Base-by-base conservation (phyloP, 495 filamentous ascomycete species). In the Cryomyces minteri region DNA sequence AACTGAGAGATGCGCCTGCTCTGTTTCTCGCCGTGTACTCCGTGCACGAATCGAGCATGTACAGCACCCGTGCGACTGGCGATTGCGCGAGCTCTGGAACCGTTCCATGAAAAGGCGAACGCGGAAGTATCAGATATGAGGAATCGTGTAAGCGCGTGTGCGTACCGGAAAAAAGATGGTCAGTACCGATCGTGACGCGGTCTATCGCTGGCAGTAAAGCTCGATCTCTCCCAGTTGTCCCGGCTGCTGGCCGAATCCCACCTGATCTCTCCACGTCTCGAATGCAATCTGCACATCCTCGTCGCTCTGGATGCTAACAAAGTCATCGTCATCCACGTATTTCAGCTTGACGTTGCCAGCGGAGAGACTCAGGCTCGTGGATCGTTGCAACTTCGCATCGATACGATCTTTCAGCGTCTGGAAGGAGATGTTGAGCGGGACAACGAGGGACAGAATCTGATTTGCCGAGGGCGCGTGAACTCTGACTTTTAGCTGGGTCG, bases 261-360 rank as follows among this genome's bases (percentile, higher is more conserved):
- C 72, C 48, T 79, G 73, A 50, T 90, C 84, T 44, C 81, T 76
- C 81, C 85, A 94, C 51, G 88, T 86, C 62, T 87, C 77, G 55
- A 96, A 95, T 12, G 90, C 90, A 40, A 84, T 80, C 51, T 86
- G 82, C 25, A 98, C 88, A 47, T 94, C 90, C 52, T 98, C 90
- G 51, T 98, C 88, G 45, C 80, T 84, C 55, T 88, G 77, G 51
- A 98, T 96, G 12, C 76, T 88, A 39, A 98, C 83, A 54, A 77
- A 87, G 56, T 96, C 92, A 7, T 94, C 86, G 47, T 94, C 88
- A 56, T 98, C 92, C 41, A 77, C 71, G 61, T 96, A 98, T 46
- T 83, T 82, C 40, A 98, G 62, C 59, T 82, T 80, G 49, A 92
- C 71, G 43, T 76, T 77, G 46, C 83, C 82, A 52, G 70, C 73